phyloP scores from a whole-genome alignment of 352 stramenopile genomes.

The Phytophthora nicotianae region DNA sequence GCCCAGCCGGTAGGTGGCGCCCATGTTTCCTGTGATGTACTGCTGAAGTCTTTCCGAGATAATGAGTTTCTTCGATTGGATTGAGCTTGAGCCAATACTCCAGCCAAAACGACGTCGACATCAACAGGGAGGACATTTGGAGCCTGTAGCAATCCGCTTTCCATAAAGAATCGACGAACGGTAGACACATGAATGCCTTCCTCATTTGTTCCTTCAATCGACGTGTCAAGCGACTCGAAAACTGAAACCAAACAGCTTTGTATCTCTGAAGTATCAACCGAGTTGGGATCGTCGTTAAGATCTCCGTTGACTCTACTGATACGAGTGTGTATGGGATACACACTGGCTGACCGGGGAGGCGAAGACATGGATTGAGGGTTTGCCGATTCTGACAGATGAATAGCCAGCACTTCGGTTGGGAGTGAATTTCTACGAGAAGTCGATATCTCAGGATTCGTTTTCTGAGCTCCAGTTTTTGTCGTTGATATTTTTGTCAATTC shows the following conservation, averaged over 20 bases:
- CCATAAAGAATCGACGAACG: conserved; percentile 66
- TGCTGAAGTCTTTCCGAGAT: conserved; percentile 58
- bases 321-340: conserved; percentile 8
- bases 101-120: conserved; percentile 71
- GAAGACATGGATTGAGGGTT: neutral
- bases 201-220: conserved; percentile 35
- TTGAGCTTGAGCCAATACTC: conserved; percentile 61
- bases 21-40: conserved; percentile 13
- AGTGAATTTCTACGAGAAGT: conserved; percentile 24
- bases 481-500: conserved; percentile 32
- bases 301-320: conserved; percentile 9
- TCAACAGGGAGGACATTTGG: conserved; percentile 53
- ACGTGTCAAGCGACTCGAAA: conserved; percentile 59
- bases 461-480: neutral
- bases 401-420: conserved; percentile 8
- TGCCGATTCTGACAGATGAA: conserved; percentile 1
- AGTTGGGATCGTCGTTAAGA: conserved; percentile 27
- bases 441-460: neutral
- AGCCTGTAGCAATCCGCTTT: conserved; percentile 62
- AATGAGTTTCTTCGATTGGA: conserved; percentile 55
- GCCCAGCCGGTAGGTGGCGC: conserved; percentile 28
- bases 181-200: conserved; percentile 69
- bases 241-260: conserved; percentile 40
- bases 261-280: conserved; percentile 31
- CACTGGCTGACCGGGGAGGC: conserved; percentile 8